phyloP scores from a whole-genome alignment of 495 filamentous ascomycete species.

The Trichoderma asperelloides region DNA sequence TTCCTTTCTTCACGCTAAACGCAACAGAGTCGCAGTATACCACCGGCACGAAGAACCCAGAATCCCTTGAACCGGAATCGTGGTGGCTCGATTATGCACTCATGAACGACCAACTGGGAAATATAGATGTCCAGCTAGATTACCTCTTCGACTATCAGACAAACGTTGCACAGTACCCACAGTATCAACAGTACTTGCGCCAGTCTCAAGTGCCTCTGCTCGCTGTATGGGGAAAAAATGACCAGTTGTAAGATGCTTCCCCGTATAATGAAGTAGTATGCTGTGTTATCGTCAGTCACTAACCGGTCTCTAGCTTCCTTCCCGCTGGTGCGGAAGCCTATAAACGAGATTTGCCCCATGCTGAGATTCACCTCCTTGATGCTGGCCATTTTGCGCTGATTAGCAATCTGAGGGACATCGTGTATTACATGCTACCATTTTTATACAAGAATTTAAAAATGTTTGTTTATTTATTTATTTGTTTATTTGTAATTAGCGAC shows the following conservation, averaged over 20 bases:
- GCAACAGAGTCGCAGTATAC: constrained; percentile 48
- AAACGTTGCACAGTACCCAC: constrained; percentile 46
- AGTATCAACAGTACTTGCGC: constrained; percentile 50
- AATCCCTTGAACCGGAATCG: constrained; percentile 38
- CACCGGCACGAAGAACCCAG: constrained; percentile 30
- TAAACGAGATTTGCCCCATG: constrained; percentile 38
- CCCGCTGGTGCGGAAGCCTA: constrained; percentile 51
- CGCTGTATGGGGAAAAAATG: constrained; percentile 55
- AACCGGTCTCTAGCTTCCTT: constrained; percentile 34
- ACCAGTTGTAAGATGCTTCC: constrained; percentile 25
- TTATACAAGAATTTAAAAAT: not conserved
- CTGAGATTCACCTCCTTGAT: constrained; percentile 43
- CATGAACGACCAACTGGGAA: constrained; percentile 38
- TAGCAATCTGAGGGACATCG: not conserved
- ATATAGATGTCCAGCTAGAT: constrained; percentile 48
- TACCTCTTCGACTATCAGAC: constrained; percentile 49
- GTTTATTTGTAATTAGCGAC: no score
- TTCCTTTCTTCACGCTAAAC: constrained; percentile 33
- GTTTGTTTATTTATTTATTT: no score
- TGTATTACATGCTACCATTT: not conserved
- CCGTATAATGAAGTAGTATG: not conserved
- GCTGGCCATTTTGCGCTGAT: constrained; percentile 52
- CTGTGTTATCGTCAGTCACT: not conserved
- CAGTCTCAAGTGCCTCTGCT: constrained; percentile 45
- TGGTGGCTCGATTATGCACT: constrained; percentile 44